A percentile compares a stretch with the other conserved stretches of the same genome.
phyloP scores from a whole-genome alignment of 768 basidiomycete genomes.

The Crassisporium funariophilum region DNA sequence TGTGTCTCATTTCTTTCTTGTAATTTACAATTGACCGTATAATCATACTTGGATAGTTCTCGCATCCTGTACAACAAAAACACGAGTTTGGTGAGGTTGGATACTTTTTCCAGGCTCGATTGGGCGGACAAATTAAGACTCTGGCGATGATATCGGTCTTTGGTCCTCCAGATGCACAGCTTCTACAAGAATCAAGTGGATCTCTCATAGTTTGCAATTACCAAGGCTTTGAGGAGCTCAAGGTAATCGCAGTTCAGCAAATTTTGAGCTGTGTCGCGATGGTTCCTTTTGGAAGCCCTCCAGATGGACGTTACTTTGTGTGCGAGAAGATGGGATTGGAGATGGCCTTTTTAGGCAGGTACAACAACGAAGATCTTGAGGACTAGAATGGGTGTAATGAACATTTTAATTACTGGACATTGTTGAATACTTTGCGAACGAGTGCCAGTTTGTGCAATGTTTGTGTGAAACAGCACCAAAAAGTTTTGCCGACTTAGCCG shows the following conservation, averaged over 20 bases:
- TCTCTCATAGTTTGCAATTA: background rate
- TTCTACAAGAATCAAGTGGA: background rate
- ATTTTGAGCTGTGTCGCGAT: background rate
- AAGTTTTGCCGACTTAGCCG: no score
- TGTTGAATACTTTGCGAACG: no score
- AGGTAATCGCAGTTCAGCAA: background rate
- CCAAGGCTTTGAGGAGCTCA: background rate
- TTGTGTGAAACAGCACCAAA: no score
- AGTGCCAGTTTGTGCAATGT: no score
- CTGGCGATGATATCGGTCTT: background rate
- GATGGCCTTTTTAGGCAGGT: background rate
- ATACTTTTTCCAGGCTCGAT: background rate
- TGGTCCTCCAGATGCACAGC: background rate
- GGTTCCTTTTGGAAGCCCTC: background rate
- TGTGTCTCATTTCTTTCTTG: background rate
- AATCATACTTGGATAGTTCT: background rate
- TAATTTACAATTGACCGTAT: background rate
- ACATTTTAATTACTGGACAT: no score
- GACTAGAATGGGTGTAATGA: no score
- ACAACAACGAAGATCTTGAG: background rate
- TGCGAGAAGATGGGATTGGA: background rate
- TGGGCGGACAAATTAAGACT: background rate
- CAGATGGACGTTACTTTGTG: background rate
- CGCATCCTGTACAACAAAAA: background rate
- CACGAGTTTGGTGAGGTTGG: background rate